Percentiles rank a stretch among this genome's conserved stretches.
Conservation (phyloP, 148 eudicot genomes). For the Silene uniflora region DNA sequence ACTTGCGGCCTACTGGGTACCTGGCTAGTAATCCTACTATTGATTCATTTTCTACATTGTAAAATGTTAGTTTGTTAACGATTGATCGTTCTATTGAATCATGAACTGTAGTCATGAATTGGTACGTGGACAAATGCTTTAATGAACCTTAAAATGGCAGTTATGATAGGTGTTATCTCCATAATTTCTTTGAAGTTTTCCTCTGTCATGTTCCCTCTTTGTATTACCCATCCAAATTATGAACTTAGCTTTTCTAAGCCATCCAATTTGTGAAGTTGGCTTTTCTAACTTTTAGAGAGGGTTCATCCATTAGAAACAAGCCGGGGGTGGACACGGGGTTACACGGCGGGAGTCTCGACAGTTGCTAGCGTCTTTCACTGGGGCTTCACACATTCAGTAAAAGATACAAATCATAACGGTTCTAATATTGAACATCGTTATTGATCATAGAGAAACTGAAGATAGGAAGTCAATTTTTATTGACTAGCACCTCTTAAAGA, state of each 20-base stretch:
- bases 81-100: slow-evolving; percentile 4
- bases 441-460: too few relatives aligned
- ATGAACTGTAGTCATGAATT: not conserved
- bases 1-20: not conserved
- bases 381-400: too few relatives aligned
- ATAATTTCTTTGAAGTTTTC: slow-evolving; percentile 1
- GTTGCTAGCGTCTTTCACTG: too few relatives aligned
- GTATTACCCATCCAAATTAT: not conserved
- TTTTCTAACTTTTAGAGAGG: too few relatives aligned
- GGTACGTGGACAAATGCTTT: not conserved
- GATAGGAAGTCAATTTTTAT: too few relatives aligned
- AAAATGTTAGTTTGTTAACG: not conserved
- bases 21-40: not conserved
- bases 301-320: too few relatives aligned
- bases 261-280: not conserved
- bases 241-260: too few relatives aligned
- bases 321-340: too few relatives aligned
- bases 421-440: too few relatives aligned
- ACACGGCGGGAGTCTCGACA: too few relatives aligned
- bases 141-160: not conserved
- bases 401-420: too few relatives aligned
- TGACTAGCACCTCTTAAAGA: too few relatives aligned
- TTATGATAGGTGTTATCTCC: not conserved
- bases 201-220: not conserved
- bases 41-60: not conserved